Conservation (phyloP, 352 stramenopile species). For the Phytophthora chlamydospora region DNA sequence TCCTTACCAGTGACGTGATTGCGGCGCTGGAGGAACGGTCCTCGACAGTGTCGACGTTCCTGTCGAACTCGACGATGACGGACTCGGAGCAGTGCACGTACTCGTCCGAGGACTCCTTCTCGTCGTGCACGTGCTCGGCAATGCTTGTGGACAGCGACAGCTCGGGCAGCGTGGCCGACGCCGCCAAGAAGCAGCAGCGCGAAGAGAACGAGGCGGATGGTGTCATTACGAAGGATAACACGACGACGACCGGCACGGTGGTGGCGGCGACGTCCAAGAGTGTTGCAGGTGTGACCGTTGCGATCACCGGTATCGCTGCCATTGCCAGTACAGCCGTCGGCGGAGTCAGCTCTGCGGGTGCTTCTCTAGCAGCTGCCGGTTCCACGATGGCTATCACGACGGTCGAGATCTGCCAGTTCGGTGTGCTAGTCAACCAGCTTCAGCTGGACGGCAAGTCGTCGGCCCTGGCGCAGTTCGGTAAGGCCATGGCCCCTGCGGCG, state of each 20-base stretch:
- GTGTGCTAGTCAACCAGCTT: constrained; percentile 77
- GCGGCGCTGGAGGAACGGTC: constrained; percentile 44
- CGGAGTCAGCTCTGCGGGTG: constrained; percentile 41
- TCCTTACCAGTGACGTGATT: constrained; percentile 58
- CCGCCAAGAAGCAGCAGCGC: constrained; percentile 68
- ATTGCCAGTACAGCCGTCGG: constrained; percentile 70
- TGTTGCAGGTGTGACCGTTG: constrained; percentile 72
- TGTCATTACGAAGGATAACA: constrained; percentile 74
- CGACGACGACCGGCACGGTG: constrained; percentile 56
- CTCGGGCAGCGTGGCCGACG: constrained; percentile 46
- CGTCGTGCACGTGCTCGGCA: constrained; percentile 68
- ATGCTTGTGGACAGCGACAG: constrained; percentile 49
- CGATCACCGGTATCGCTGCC: constrained; percentile 70
- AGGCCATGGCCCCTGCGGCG: constrained; percentile 72
- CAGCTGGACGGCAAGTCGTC: constrained; percentile 77
- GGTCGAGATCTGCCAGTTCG: constrained; percentile 83
- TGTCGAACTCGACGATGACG: constrained; percentile 70
- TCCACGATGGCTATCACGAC: constrained; percentile 75
- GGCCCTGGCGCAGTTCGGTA: constrained; percentile 69
- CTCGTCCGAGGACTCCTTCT: constrained; percentile 68
- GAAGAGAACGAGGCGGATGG: constrained; percentile 44
- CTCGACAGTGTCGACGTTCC: constrained; percentile 47
- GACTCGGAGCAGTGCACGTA: constrained; percentile 68
- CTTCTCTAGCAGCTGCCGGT: constrained; percentile 56
- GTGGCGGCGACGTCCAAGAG: constrained; percentile 73